phyloP scores from a whole-genome alignment of 208 protist species.

The Acanthamoeba sp. region DNA sequence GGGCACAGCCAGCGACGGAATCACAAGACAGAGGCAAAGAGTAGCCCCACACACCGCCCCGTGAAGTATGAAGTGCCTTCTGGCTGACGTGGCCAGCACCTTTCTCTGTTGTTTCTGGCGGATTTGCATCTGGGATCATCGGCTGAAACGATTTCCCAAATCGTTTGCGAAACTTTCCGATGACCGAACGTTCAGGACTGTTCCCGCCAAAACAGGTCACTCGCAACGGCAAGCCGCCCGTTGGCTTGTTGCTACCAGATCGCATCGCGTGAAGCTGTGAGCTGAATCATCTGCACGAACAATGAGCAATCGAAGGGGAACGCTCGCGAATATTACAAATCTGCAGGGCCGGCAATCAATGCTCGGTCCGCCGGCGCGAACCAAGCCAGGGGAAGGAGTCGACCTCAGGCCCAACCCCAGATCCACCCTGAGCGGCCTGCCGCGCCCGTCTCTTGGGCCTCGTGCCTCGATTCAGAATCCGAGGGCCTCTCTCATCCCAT shows the following conservation, averaged over 20 bases:
- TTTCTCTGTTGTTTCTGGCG: too few relatives aligned
- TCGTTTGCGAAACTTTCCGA: too few relatives aligned
- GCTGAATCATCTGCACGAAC: background rate
- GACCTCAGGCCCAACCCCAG: background rate
- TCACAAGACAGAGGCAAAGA: background rate
- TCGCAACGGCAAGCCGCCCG: too few relatives aligned
- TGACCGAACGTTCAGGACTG: too few relatives aligned
- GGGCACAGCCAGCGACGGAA: background rate
- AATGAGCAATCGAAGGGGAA: background rate
- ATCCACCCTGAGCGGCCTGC: background rate
- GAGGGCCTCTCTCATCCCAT: background rate
- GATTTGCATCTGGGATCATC: too few relatives aligned
- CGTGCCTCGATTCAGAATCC: background rate
- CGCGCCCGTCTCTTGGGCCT: background rate
- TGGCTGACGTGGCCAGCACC: too few relatives aligned
- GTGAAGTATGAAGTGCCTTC: too few relatives aligned
- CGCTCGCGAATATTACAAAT: background rate
- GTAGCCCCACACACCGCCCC: too few relatives aligned
- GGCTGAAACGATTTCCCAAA: too few relatives aligned
- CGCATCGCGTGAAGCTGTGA: too few relatives aligned
- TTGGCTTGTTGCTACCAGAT: too few relatives aligned
- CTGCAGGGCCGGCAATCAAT: background rate
- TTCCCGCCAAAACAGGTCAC: too few relatives aligned
- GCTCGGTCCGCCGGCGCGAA: conserved; percentile 12
- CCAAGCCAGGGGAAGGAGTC: background rate